phyloP scores from a whole-genome alignment of 1,284 basidiomycete species.

The Cryptococcus amylolentus region DNA sequence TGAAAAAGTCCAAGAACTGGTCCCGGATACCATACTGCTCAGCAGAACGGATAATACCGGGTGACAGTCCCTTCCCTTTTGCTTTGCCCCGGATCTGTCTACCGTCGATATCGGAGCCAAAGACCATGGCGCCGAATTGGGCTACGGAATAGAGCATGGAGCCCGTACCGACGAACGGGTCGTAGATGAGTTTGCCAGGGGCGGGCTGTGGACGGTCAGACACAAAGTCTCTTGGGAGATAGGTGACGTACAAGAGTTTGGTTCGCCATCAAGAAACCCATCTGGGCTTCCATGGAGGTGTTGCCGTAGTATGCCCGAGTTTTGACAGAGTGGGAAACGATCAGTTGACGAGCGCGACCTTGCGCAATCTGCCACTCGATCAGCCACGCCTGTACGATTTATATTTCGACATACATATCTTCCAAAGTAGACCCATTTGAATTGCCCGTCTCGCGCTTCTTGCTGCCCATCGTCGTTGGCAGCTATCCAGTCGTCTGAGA shows the following conservation, averaged over 20 bases:
- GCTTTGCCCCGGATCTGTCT: constrained; percentile 92
- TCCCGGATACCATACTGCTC: constrained; percentile 75
- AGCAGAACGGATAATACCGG: constrained; percentile 77
- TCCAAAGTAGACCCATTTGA: constrained; percentile 72
- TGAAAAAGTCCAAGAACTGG: constrained; percentile 76
- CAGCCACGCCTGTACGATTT: not conserved
- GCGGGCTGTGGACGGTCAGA: constrained; percentile 58
- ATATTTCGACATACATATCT: constrained; percentile 66
- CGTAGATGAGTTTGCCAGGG: constrained; percentile 86
- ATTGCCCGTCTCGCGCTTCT: constrained; percentile 59
- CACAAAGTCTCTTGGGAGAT: not conserved
- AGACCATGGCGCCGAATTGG: constrained; percentile 80
- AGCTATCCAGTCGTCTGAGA: constrained; percentile 29
- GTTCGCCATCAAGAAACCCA: constrained; percentile 92
- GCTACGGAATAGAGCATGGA: constrained; percentile 85
- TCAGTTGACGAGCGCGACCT: constrained; percentile 66
- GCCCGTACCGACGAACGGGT: constrained; percentile 95
- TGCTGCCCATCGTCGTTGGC: constrained; percentile 25
- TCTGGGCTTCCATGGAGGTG: constrained; percentile 96
- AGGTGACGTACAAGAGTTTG: constrained; percentile 69
- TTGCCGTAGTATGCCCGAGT: constrained; percentile 89
- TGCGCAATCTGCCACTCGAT: constrained; percentile 58
- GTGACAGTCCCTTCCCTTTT: constrained; percentile 42
- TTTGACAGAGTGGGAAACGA: constrained; percentile 77
- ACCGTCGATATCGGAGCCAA: constrained; percentile 96